Evolutionary conservation across 768 basidiomycete species (phyloP), one percentile per base, ranked within the genome.

Genomic region (Auriscalpium vulgare): DNA sequence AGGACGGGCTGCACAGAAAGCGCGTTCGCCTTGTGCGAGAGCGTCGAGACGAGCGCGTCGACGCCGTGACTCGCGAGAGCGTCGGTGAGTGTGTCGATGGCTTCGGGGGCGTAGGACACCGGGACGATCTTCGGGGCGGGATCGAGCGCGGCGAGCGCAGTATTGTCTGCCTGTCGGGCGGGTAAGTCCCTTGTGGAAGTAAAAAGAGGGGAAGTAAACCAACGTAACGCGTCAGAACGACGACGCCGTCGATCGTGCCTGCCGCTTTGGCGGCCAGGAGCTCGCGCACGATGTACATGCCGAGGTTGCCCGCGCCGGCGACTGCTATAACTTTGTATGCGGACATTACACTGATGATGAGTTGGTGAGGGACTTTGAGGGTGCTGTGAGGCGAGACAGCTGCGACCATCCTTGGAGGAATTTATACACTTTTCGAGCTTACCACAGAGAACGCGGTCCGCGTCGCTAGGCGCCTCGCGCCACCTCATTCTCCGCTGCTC

Each of bases 1-100:
- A 68, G 56, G 1, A 29, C 19, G 4, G 10, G 29, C 56, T 68
- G 68, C 16, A 44, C 54, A 10, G 13, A 56, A 36, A 62, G 48
- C 23, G 29, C 37, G 10, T 47, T n/a, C 17, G 50, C 47, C 3
- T 50, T 2, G 16, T 36, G 19, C 1, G 21, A 37, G 37, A 63
- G 56, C 7, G 62, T 53, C 10, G 53, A 55, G 50, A 63, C 54
- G 43, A 60, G 53, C n/a, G 59, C 53, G 36, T 62, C 56, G 19
- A 57, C 52, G 44, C 45, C 37, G 9, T 38, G 37, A 4, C 48
- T 47, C 4, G 52, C 3, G 37, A 62, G 47, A 4, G 62, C 58
- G 1, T 4, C 14, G 35, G 47, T 55, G 29, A 29, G 29, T 4
- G 29, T 29, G 29, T 29, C 29, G 37, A 62, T 43, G n/a, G 60